Evolutionary conservation across 441 rosid genomes (phyloP).

Genomic region (Pelargonium cotyledonis): DNA sequence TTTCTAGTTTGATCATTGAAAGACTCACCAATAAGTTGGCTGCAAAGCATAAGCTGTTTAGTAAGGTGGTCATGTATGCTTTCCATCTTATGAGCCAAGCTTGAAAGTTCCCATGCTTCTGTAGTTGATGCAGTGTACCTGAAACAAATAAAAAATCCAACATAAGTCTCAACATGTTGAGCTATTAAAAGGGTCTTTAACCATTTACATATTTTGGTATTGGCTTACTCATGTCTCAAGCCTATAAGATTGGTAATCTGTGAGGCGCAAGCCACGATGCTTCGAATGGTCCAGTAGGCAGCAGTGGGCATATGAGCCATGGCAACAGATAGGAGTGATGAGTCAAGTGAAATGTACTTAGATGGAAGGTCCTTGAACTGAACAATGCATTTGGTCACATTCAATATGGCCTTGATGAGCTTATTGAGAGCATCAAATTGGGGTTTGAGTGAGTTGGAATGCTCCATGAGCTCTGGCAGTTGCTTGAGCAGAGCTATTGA

Average conservation of each 20-base stretch:
- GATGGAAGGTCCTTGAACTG: slow-evolving; percentile 26
- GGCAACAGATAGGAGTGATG: slow-evolving; percentile 26
- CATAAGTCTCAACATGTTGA: neutral
- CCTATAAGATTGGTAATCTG: slow-evolving; percentile 30
- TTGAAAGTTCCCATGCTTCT: slow-evolving; percentile 31
- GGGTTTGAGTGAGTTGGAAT: slow-evolving; percentile 28
- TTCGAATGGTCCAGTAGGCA: slow-evolving; percentile 40
- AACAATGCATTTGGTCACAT: slow-evolving; percentile 32
- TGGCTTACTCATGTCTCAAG: slow-evolving; percentile 33
- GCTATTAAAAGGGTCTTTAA: neutral
- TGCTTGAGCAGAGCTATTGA: slow-evolving; percentile 37
- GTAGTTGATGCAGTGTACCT: slow-evolving; percentile 30
- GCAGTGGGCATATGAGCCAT: slow-evolving; percentile 34
- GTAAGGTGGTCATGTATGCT: slow-evolving; percentile 31
- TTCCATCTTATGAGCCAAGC: slow-evolving; percentile 32
- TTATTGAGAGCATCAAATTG: slow-evolving; percentile 32
- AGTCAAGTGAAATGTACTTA: slow-evolving; percentile 26
- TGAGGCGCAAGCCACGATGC: slow-evolving; percentile 34
- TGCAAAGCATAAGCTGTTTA: slow-evolving; percentile 23
- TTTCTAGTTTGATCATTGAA: neutral
- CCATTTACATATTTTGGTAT: neutral
- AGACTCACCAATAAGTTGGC: slow-evolving; percentile 31
- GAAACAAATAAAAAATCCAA: neutral
- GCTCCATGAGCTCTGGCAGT: slow-evolving; percentile 30
- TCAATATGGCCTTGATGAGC: slow-evolving; percentile 32